These are phyloP conservation scores for Avena eriantha DNA, from an alignment of 176 grass and related monocot genomes.

Conservation along the genomic window DNA sequence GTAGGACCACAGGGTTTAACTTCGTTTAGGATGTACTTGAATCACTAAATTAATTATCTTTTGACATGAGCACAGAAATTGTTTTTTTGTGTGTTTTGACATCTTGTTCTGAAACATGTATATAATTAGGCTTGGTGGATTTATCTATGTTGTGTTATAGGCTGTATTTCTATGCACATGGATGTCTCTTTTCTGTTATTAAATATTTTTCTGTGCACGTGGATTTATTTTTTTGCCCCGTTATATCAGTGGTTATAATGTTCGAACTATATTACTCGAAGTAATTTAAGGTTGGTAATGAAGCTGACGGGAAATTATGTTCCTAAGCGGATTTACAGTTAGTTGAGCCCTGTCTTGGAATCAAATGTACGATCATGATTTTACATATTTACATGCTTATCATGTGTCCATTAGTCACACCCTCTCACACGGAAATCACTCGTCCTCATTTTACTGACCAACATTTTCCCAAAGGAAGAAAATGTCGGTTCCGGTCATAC, in stretches of 20 bases:
- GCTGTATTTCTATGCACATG: conserved; percentile 1
- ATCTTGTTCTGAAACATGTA: neutral
- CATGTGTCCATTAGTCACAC: neutral
- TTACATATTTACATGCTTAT: conserved; percentile 1
- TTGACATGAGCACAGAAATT: neutral
- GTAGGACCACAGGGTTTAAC: neutral
- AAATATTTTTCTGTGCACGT: conserved; percentile 5
- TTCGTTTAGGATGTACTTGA: conserved; percentile 6
- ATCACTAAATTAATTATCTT: neutral
- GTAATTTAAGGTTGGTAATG: neutral
- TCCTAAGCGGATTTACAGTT: neutral
- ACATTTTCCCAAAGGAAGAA: neutral
- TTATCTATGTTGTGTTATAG: neutral
- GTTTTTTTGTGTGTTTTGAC: too few relatives aligned
- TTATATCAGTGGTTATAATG: neutral
- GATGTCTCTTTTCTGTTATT: conserved; percentile 13
- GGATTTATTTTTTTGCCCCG: neutral
- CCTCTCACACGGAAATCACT: neutral
- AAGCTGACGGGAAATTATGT: neutral
- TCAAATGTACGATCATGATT: neutral
- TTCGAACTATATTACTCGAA: conserved; percentile 9
- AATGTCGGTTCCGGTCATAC: neutral
- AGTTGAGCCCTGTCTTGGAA: neutral
- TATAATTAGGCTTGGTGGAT: neutral
- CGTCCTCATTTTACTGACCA: neutral